phyloP scores from a whole-genome alignment of 2,329 filamentous ascomycete species.

The Paecilomyces fulvus region DNA sequence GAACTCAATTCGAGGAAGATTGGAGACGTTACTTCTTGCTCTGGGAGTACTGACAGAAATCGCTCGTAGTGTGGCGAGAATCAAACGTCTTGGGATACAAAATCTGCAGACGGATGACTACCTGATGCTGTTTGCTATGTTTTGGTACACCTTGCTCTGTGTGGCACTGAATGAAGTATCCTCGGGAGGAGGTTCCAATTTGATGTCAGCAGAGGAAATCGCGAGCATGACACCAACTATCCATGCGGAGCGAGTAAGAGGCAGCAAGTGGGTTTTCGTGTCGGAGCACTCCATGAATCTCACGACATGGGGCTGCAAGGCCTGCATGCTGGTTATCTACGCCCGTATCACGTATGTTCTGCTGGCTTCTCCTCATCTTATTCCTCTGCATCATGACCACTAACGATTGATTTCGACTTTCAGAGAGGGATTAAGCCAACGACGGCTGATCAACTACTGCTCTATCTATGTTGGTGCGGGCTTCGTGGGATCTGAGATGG shows the following conservation, averaged over 20 bases:
- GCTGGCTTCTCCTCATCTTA: neutral
- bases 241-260: constrained; percentile 37
- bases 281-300: constrained; percentile 56
- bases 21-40: constrained; percentile 16
- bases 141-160: constrained; percentile 50
- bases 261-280: constrained; percentile 56
- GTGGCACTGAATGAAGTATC: constrained; percentile 47
- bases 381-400: neutral
- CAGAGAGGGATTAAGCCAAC: constrained; percentile 25
- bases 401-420: neutral
- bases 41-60: constrained; percentile 16
- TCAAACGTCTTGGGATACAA: constrained; percentile 37
- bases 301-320: constrained; percentile 44
- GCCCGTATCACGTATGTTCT: constrained; percentile 38
- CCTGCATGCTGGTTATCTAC: constrained; percentile 47
- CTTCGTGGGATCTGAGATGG: constrained; percentile 42
- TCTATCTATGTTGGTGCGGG: constrained; percentile 36
- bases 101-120: constrained; percentile 49
- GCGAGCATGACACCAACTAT: constrained; percentile 38
- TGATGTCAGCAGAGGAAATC: constrained; percentile 45
- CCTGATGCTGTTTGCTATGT: constrained; percentile 46
- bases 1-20: constrained; percentile 28
- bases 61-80: constrained; percentile 25
- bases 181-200: constrained; percentile 49
- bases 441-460: constrained; percentile 28